A percentile compares a stretch with the other conserved stretches of the same genome.
phyloP scores from a whole-genome alignment of 129 eudicot species.

The Lactuca saligna region DNA sequence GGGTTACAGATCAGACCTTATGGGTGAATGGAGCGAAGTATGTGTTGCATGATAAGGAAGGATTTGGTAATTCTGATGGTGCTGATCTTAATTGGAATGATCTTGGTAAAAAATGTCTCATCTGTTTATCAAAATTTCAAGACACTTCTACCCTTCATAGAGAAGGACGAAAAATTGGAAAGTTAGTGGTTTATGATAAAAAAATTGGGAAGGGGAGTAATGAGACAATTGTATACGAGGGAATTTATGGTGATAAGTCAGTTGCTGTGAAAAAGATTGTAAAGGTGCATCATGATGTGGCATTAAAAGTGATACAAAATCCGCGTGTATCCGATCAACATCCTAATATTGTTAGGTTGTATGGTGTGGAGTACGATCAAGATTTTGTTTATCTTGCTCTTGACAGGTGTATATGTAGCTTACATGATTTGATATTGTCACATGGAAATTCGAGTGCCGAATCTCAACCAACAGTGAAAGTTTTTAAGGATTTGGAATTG shows the following conservation, averaged over 20 bases:
- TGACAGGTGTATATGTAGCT: conserved; percentile 75
- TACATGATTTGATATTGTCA: conserved; percentile 57
- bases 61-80: conserved; percentile 60
- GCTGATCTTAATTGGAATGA: conserved; percentile 71
- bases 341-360: conserved; percentile 79
- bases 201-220: conserved; percentile 93
- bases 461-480: conserved; percentile 23
- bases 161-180: conserved; percentile 49
- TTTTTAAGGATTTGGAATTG: conserved; percentile 39
- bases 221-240: conserved; percentile 83
- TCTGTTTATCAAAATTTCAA: conserved; percentile 89
- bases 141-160: conserved; percentile 96
- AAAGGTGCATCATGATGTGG: conserved; percentile 75
- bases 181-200: conserved; percentile 47
- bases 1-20: conserved; percentile 72
- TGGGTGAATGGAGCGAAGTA: conserved; percentile 61
- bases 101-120: conserved; percentile 95
- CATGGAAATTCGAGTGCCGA: conserved; percentile 27
- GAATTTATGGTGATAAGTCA: conserved; percentile 67
- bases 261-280: conserved; percentile 94
- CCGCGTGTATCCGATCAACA: conserved; percentile 89
- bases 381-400: conserved; percentile 81
- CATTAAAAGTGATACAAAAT: conserved; percentile 84
- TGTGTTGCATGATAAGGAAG: conserved; percentile 76
- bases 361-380: conserved; percentile 80